These are phyloP conservation scores for Cordyceps javanica DNA, from an alignment of 2,329 filamentous ascomycete genomes.

Conservation along the genomic window DNA sequence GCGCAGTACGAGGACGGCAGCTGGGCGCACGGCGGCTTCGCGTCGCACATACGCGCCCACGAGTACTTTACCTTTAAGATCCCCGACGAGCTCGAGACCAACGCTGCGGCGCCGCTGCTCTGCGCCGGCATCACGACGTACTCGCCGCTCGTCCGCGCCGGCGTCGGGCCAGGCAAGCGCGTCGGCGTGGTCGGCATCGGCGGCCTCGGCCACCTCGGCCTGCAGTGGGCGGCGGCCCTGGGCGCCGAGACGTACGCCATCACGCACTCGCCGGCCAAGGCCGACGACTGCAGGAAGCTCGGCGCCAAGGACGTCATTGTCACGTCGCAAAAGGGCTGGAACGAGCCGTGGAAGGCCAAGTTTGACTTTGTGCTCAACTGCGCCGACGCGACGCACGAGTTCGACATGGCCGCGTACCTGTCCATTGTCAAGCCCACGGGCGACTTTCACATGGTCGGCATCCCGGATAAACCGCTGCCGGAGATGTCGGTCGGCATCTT, in stretches of 20 bases:
- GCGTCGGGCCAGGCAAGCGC: conserved; percentile 61
- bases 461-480: conserved; percentile 46
- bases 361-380: conserved; percentile 49
- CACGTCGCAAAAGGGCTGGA: conserved; percentile 49
- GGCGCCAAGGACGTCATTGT: conserved; percentile 52
- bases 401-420: conserved; percentile 48
- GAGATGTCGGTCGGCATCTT: conserved; percentile 33
- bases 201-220: conserved; percentile 66
- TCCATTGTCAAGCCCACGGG: conserved; percentile 45
- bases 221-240: conserved; percentile 65
- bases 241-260: conserved; percentile 61
- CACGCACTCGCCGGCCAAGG: conserved; percentile 54
- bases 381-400: conserved; percentile 44
- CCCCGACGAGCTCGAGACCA: conserved; percentile 44
- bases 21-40: conserved; percentile 59
- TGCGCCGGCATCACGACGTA: conserved; percentile 74
- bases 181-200: conserved; percentile 70
- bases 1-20: conserved; percentile 44
- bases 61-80: conserved; percentile 56
- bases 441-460: conserved; percentile 52
- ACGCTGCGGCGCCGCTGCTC: conserved; percentile 60
- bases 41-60: conserved; percentile 43
- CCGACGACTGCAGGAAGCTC: conserved; percentile 52
- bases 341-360: conserved; percentile 42
- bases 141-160: conserved; percentile 60